Percentiles rank a stretch among this genome's conserved stretches.
Evolutionary conservation across 2,329 filamentous ascomycete species (phyloP).

Genomic region (Byssothecium circinans): DNA sequence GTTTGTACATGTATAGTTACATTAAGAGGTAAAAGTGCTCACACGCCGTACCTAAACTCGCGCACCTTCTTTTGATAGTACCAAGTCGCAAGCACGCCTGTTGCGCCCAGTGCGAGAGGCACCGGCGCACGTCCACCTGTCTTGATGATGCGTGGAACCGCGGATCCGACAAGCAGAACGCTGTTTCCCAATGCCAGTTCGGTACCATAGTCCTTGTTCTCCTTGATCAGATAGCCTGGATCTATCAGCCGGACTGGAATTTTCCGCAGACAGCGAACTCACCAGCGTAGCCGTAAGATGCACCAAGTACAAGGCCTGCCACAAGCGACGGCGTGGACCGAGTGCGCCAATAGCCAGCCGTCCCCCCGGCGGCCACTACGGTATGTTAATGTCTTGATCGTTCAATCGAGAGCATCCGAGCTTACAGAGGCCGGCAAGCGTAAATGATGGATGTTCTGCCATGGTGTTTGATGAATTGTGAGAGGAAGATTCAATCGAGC

Average conservation of each 20-base stretch:
- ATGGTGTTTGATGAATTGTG: conserved; percentile 12
- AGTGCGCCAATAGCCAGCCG: conserved; percentile 30
- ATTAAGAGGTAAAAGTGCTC: neutral
- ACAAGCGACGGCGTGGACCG: conserved; percentile 32
- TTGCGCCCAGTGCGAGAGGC: conserved; percentile 27
- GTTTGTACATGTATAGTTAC: neutral
- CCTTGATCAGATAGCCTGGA: conserved; percentile 31
- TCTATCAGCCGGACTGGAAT: neutral
- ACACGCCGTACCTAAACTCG: conserved; percentile 33
- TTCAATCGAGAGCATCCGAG: neutral
- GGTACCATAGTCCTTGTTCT: conserved; percentile 33
- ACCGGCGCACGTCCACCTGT: conserved; percentile 31
- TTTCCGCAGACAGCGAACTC: neutral
- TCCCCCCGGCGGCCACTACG: conserved; percentile 30
- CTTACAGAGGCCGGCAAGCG: conserved; percentile 31
- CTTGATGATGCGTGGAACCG: conserved; percentile 29
- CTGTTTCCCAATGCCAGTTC: conserved; percentile 33
- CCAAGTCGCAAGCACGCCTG: conserved; percentile 26
- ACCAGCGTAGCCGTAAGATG: conserved; percentile 31
- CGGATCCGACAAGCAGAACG: conserved; percentile 25
- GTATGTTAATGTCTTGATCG: neutral
- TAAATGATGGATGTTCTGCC: conserved; percentile 36
- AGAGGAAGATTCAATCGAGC: neutral
- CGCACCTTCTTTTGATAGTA: conserved; percentile 37
- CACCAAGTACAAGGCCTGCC: conserved; percentile 28